Evolutionary conservation across 139 green algal species (phyloP), one percentile per base, ranked within the genome.

Genomic region (Coelastrella sp.): DNA sequence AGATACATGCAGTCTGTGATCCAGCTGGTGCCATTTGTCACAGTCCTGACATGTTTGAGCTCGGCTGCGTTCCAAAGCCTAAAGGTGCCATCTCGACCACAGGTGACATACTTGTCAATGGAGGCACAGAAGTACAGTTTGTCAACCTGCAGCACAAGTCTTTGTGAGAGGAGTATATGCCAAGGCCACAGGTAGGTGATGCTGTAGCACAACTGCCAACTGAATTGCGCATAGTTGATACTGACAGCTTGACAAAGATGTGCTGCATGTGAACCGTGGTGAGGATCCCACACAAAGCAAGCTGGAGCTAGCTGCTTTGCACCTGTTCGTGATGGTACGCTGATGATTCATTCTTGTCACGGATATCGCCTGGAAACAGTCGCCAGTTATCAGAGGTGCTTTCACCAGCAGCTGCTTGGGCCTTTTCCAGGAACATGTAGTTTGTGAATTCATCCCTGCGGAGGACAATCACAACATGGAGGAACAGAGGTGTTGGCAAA

Each of bases 371-470:
- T n/a, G 92, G 89, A 38, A 95, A 95, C 8, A 96, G 90, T 35
- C 85, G 62, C 93, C 93, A 96, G 85, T 93, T 93, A 27, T 93
- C 92, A 37, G 34, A 64, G 25, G 75, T 73, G 21, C 85, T 89
- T 27, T 92, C 88, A 7, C 86, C 91, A 4, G 73, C 86, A 37
- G 62, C 41, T 32, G 80, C 80, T 35, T 93, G 88, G 53, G 87
- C 89, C 4, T 90, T 88, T 88, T 96, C 88, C 66, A 97, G 83
- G 57, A 97, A 96, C 88, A 97, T 95, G 88, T 92, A 96, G 79
- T 96, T 96, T 35, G 93, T 96, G 86, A 97, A 97, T 83, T 97
- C 94, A 51, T 94, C 93, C 93, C 92, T 95, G 89, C 5, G 34
- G 72, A 9, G n/a, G n/a, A n/a, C n/a, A n/a, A n/a, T n/a, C n/a